These are phyloP conservation scores for Cladosporium sp. DNA, from an alignment of 2,329 filamentous ascomycete genomes.

Conservation along the genomic window DNA sequence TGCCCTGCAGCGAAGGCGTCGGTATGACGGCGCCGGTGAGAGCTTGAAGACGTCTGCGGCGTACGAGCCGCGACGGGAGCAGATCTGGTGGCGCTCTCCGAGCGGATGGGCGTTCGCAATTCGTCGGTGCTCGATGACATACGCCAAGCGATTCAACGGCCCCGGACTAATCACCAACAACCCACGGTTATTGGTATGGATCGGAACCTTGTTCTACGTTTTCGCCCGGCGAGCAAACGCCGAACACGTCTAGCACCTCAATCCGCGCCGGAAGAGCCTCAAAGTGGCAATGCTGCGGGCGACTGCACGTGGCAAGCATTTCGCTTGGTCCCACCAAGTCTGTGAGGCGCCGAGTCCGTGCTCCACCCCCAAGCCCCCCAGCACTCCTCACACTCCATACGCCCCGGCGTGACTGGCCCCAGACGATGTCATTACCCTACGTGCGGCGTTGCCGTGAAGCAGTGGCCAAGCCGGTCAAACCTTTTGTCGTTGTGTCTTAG, in stretches of 20 bases:
- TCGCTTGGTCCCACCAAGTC: constrained; percentile 10
- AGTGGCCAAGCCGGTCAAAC: constrained; percentile 4
- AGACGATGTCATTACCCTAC: constrained; percentile 10
- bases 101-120: neutral
- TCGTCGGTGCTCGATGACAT: neutral
- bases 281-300: constrained; percentile 3
- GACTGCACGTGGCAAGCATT: constrained; percentile 10
- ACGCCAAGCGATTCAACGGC: constrained; percentile 2
- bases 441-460: constrained; percentile 4
- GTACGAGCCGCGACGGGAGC: constrained; percentile 5
- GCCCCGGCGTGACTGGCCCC: constrained; percentile 9
- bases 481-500: constrained; percentile 4
- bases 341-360: neutral
- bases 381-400: constrained; percentile 9
- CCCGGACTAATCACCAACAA: constrained; percentile 3
- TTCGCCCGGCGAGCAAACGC: constrained; percentile 9
- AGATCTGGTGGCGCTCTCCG: neutral
- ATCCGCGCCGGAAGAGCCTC: neutral
- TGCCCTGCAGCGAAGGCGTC: neutral
- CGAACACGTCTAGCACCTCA: neutral
- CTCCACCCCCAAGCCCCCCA: constrained; percentile 9
- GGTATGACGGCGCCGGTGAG: neutral
- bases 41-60: neutral
- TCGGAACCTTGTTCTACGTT: constrained; percentile 5
- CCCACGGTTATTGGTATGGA: neutral